These are phyloP conservation scores for Candida anutae DNA, from an alignment of 1,139 yeast species.

Conservation along the genomic window DNA sequence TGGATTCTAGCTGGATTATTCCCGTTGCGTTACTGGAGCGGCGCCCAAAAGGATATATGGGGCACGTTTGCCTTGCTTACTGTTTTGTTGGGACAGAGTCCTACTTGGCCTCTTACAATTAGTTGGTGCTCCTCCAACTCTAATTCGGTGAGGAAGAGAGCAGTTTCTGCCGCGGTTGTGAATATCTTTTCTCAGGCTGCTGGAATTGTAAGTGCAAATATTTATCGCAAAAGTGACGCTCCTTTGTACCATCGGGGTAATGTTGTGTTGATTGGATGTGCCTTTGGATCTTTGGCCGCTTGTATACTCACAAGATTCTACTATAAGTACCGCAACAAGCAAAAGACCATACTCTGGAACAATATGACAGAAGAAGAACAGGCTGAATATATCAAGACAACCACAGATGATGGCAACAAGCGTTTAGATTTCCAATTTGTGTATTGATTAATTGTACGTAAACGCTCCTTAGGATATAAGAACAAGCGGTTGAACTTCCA, in stretches of 20 bases:
- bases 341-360: slow-evolving; percentile 9
- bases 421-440: slow-evolving; percentile 12
- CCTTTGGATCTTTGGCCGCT: slow-evolving; percentile 10
- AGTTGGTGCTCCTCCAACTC: slow-evolving; percentile 16
- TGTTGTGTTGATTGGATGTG: slow-evolving; percentile 13
- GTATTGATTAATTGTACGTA: too few species aligned
- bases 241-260: slow-evolving; percentile 23
- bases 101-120: slow-evolving; percentile 13
- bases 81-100: slow-evolving; percentile 12
- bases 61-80: slow-evolving; percentile 14
- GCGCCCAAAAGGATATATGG: slow-evolving; percentile 13
- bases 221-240: slow-evolving; percentile 19
- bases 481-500: too few species aligned
- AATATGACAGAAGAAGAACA: slow-evolving; percentile 9
- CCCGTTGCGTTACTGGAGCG: slow-evolving; percentile 13
- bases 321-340: slow-evolving; percentile 9
- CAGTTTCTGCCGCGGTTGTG: slow-evolving; percentile 17
- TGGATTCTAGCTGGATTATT: slow-evolving; percentile 13
- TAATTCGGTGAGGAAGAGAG: slow-evolving; percentile 14
- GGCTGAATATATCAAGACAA: slow-evolving; percentile 6
- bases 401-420: slow-evolving; percentile 12
- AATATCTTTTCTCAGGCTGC: slow-evolving; percentile 16
- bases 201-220: slow-evolving; percentile 12
- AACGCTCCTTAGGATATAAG: neutral
- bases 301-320: slow-evolving; percentile 10